Percentiles rank a stretch among this genome's conserved stretches.
Conservation (phyloP, 208 protist species). For the Leptomonas seymouri region DNA sequence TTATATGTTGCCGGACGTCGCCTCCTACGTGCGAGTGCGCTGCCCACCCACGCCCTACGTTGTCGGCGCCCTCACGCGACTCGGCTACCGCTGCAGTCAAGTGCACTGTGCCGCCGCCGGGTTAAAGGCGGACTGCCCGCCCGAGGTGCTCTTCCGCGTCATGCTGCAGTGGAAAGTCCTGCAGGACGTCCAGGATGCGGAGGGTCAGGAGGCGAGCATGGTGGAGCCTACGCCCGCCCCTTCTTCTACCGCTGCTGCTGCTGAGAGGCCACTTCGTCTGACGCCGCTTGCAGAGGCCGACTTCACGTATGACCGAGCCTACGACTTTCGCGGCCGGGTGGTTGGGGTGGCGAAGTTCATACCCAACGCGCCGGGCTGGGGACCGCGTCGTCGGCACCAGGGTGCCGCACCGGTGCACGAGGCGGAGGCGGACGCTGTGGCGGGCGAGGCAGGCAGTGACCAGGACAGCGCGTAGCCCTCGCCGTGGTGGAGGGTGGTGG, state of each 20-base stretch:
- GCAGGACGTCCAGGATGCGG: slow-evolving; percentile 34
- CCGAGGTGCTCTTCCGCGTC: slow-evolving; percentile 79
- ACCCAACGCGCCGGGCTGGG: slow-evolving; percentile 89
- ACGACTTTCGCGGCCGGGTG: slow-evolving; percentile 77
- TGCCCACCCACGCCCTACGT: slow-evolving; percentile 78
- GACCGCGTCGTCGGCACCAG: slow-evolving; percentile 82
- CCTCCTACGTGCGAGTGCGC: slow-evolving; percentile 74
- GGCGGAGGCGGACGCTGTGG: slow-evolving; percentile 2
- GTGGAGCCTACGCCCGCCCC: neutral
- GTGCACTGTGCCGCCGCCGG: slow-evolving; percentile 89
- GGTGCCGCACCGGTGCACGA: slow-evolving; percentile 45
- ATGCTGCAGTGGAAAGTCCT: slow-evolving; percentile 80
- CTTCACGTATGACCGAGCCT: slow-evolving; percentile 80
- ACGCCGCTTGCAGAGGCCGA: slow-evolving; percentile 49
- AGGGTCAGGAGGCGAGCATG: neutral
- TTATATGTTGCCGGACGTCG: slow-evolving; percentile 72
- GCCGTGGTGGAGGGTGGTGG: too few relatives aligned
- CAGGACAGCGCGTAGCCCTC: neutral
- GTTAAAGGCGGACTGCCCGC: slow-evolving; percentile 94
- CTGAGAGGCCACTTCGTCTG: slow-evolving; percentile 35
- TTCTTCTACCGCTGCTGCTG: neutral
- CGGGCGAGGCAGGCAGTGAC: too few relatives aligned
- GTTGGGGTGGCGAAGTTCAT: slow-evolving; percentile 88
- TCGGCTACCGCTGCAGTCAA: slow-evolving; percentile 90
- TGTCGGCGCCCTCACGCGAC: slow-evolving; percentile 72